Percentiles rank a stretch among this genome's conserved stretches.
Evolutionary conservation across 495 filamentous ascomycete genomes (phyloP).

Genomic region (Lineolata rhizophorae): DNA sequence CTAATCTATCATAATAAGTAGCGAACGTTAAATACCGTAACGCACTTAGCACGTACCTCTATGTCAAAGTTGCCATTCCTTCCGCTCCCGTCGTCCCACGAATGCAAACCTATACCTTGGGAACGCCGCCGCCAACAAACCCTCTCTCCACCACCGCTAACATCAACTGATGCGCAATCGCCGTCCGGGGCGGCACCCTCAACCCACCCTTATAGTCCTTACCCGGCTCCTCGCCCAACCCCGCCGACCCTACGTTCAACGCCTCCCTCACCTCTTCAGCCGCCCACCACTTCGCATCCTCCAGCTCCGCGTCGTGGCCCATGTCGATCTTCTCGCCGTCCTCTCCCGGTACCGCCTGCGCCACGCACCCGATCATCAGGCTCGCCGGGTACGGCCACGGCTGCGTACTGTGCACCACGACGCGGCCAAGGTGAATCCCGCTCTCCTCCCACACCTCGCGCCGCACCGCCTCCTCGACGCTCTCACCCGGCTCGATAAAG

Average conservation of each 20-base stretch:
- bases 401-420: constrained; percentile 82
- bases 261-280: constrained; percentile 34
- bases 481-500: constrained; percentile 88
- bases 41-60: too few relatives aligned
- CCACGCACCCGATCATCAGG: constrained; percentile 88
- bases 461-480: constrained; percentile 82
- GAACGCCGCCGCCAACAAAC: constrained; percentile 13
- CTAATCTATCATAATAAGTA: too few relatives aligned
- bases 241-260: constrained; percentile 27
- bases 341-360: constrained; percentile 49
- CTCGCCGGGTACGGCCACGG: constrained; percentile 81
- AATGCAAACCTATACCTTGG: constrained; percentile 8
- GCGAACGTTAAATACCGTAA: too few relatives aligned
- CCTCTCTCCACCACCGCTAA: constrained; percentile 16
- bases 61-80: too few relatives aligned
- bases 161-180: constrained; percentile 26
- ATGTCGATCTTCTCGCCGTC: constrained; percentile 61
- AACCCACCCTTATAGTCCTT: constrained; percentile 36
- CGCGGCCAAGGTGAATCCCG: constrained; percentile 64
- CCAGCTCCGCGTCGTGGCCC: constrained; percentile 75
- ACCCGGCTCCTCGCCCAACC: constrained; percentile 39
- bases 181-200: constrained; percentile 22
- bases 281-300: constrained; percentile 69
- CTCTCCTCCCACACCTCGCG: constrained; percentile 93
- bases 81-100: not conserved